Conservation (phyloP, 2,329 filamentous ascomycete species). For the Stagonosporopsis rhizophila region DNA sequence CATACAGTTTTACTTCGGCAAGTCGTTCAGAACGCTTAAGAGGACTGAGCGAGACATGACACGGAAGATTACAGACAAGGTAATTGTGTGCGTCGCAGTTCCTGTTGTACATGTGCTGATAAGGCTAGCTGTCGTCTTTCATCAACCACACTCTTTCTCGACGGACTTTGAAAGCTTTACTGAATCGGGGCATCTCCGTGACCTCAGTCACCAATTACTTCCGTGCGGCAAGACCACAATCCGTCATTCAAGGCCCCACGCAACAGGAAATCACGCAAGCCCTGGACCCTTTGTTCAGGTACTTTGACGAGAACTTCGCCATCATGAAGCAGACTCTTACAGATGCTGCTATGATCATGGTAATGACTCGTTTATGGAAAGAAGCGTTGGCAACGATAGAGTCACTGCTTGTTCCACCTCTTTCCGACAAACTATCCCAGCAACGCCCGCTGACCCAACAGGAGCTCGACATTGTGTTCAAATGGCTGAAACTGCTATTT, state of each 20-base stretch:
- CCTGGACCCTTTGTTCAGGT: conserved; percentile 83
- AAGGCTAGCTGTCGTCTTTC: conserved; percentile 78
- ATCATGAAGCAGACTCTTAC: conserved; percentile 98
- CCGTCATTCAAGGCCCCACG: conserved; percentile 64
- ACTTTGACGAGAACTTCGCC: conserved; percentile 98
- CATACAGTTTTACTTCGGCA: conserved; percentile 98
- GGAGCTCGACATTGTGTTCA: conserved; percentile 93
- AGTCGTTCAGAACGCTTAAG: conserved; percentile 93
- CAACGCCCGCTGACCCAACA: conserved; percentile 84
- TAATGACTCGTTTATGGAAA: conserved; percentile 98
- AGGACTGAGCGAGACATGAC: conserved; percentile 98
- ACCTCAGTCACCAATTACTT: conserved; percentile 77
- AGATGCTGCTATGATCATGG: conserved; percentile 94
- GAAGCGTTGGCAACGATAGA: conserved; percentile 94
- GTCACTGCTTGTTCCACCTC: conserved; percentile 84
- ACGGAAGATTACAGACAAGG: conserved; percentile 96
- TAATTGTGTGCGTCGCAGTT: conserved; percentile 49
- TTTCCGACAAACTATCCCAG: conserved; percentile 91
- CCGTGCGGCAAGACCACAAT: conserved; percentile 57
- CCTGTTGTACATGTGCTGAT: conserved; percentile 20
- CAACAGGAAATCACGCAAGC: conserved; percentile 79
- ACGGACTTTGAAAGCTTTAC: conserved; percentile 76
- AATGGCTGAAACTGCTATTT: conserved; percentile 89
- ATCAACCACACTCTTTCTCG: conserved; percentile 89
- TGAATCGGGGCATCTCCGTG: conserved; percentile 75